Evolutionary conservation across 2,329 filamentous ascomycete genomes (phyloP), one percentile per base, ranked within the genome.

Genomic region (Piedraia hortae): DNA sequence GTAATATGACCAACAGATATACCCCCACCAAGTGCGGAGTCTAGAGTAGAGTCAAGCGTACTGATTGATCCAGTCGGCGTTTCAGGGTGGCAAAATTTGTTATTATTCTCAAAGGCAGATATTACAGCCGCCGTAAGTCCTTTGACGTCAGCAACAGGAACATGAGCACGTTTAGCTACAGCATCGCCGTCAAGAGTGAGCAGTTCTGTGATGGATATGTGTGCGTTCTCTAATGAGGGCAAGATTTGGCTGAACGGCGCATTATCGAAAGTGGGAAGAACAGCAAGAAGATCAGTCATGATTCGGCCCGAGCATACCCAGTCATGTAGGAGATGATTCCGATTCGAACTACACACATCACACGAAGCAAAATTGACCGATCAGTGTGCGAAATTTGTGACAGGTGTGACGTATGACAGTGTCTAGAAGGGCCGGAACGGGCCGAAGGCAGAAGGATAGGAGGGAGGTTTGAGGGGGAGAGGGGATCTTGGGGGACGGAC

Each of bases 251-350:
- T 55, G 48, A 72, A 82, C 29, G 59, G 57, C 39, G 60, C 56
- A 31, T 61, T 56, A 28, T 70, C 60, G 41, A 91, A 88, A 47
- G 64, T 58, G 36, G 82, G 78, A 33, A 91, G 60, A 42, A 88
- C 63, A 41, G 63, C 60, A 40, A 69, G 59, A 40, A 93, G 64
- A 61, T 93, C 82, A 37, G 68, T 77, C 75, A 88, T 88, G n/a
- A n/a, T n/a, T n/a, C n/a, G n/a, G n/a, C n/a, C n/a, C n/a, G n/a
- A n/a, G n/a, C n/a, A n/a, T n/a, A n/a, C n/a, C n/a, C n/a, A n/a
- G n/a, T n/a, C n/a, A n/a, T n/a, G n/a, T n/a, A n/a, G n/a, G n/a
- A n/a, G n/a, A n/a, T n/a, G n/a, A n/a, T n/a, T n/a, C n/a, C n/a
- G n/a, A n/a, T n/a, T n/a, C n/a, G n/a, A n/a, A n/a, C n/a, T n/a